Evolutionary conservation across 2,329 filamentous ascomycete genomes (phyloP), one percentile per base, ranked within the genome.

Genomic region (Harringtonia aguacate): DNA sequence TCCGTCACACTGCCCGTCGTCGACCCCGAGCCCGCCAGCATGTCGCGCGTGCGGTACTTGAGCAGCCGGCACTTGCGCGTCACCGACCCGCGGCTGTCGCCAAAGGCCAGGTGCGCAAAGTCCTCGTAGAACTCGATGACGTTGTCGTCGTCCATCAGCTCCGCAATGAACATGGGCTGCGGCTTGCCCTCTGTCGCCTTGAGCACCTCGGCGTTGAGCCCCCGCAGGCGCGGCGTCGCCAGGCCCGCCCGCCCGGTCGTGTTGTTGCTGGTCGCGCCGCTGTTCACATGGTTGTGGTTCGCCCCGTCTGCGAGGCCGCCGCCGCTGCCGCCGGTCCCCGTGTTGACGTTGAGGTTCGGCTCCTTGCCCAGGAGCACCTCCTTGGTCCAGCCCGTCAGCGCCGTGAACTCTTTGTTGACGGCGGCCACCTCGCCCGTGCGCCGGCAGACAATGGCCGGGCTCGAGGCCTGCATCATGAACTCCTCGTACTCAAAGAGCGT

Each of bases 121-220:
- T 97, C 88, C 53, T 95, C 89, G 60, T 95, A 95, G 61, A 95
- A 97, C 53, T 94, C 82, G 4, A 95, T 81, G 1, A 94, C 88
- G 46, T 83, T 89, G 55, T 95, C 87, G 51, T 95, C 88, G 55
- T 97, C 92, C 53, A 98, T 76, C 28, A 98, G 70, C 60, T 97
- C 90, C 0, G 90, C 87, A 39, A 97, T 72, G 56, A 95, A 95
- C 2, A 95, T 86, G 0, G 89, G 84, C 49, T 89, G 84, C 3
- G 75, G 72, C 43, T 75, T 70, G 8, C 68, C 71, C 33, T 69
- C 66, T 22, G 64, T 60, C 8, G 58, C 49, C 43, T 64, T 68
- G 35, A 42, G 46, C 4, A 41, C 38, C 30, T 52, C 59, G 8
- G 48, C 49, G 6, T 50, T 50, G 20, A 68, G 56, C 9, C 62